Percentiles rank a stretch among this genome's conserved stretches.
Evolutionary conservation across 257 asterid species (phyloP).

Genomic region (Knoxia roxburghii): DNA sequence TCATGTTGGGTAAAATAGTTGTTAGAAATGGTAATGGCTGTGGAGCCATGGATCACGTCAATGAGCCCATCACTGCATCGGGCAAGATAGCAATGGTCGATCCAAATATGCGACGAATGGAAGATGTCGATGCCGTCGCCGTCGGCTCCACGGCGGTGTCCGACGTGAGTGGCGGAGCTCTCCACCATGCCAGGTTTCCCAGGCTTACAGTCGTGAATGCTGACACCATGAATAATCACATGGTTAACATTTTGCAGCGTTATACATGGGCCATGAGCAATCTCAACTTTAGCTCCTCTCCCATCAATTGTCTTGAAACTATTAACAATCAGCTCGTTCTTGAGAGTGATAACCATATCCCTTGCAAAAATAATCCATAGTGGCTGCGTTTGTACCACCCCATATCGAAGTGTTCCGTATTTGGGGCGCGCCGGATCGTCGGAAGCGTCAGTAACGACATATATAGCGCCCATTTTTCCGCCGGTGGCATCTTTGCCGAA

Average conservation of each 20-base stretch:
- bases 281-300: slow-evolving; percentile 77
- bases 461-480: slow-evolving; percentile 53
- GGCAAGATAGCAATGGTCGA: slow-evolving; percentile 75
- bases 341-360: slow-evolving; percentile 55
- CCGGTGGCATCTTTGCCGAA: slow-evolving; percentile 63
- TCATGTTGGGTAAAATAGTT: slow-evolving; percentile 77
- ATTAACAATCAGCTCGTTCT: slow-evolving; percentile 56
- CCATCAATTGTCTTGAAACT: slow-evolving; percentile 93
- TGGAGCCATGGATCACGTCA: slow-evolving; percentile 78
- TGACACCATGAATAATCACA: slow-evolving; percentile 66
- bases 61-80: slow-evolving; percentile 61
- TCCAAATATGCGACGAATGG: slow-evolving; percentile 57
- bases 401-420: slow-evolving; percentile 77
- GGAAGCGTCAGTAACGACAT: slow-evolving; percentile 52
- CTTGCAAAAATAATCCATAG: slow-evolving; percentile 60
- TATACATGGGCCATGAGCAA: slow-evolving; percentile 84
- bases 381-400: slow-evolving; percentile 54
- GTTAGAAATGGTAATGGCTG: slow-evolving; percentile 73
- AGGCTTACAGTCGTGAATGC: slow-evolving; percentile 74
- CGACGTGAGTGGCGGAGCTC: slow-evolving; percentile 42
- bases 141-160: slow-evolving; percentile 61
- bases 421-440: slow-evolving; percentile 54
- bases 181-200: slow-evolving; percentile 53
- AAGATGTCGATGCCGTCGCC: slow-evolving; percentile 72
- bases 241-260: slow-evolving; percentile 49